Percentiles rank a stretch among this genome's conserved stretches.
Evolutionary conservation across 768 basidiomycete genomes (phyloP).

Genomic region (Strobilomyces echinocephalus): DNA sequence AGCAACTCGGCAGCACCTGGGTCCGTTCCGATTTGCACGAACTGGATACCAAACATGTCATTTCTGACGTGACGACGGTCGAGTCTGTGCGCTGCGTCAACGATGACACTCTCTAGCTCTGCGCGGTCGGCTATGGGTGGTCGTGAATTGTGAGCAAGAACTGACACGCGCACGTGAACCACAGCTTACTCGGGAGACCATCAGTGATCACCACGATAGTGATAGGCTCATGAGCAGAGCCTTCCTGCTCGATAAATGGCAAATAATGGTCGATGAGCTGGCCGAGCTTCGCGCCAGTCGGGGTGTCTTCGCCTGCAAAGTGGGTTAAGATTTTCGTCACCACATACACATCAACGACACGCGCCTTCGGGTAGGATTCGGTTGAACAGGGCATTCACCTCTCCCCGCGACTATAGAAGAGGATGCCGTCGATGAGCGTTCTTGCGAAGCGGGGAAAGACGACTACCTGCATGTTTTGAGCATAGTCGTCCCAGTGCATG

Average conservation of each 20-base stretch:
- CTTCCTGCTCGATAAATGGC: constrained; percentile 26
- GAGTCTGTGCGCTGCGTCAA: constrained; percentile 36
- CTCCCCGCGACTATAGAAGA: constrained; percentile 17
- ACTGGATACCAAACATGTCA: constrained; percentile 42
- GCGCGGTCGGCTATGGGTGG: constrained; percentile 24
- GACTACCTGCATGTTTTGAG: constrained; percentile 23
- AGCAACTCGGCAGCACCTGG: constrained; percentile 36
- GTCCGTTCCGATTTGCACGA: constrained; percentile 43
- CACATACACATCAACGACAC: background rate
- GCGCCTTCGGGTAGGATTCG: constrained; percentile 21
- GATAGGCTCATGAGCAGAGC: constrained; percentile 33
- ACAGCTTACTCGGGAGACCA: constrained; percentile 36
- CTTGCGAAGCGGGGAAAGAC: background rate
- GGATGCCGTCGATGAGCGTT: background rate
- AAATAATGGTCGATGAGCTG: constrained; percentile 37
- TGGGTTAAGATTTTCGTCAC: background rate
- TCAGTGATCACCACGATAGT: constrained; percentile 37
- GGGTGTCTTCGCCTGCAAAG: constrained; percentile 31
- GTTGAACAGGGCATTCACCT: constrained; percentile 25
- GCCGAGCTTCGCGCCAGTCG: constrained; percentile 35
- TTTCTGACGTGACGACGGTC: constrained; percentile 33
- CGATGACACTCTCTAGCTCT: constrained; percentile 28
- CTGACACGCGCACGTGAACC: background rate
- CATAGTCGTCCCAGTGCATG: constrained; percentile 34
- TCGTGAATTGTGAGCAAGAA: background rate